Evolutionary conservation across 2,329 filamentous ascomycete genomes (phyloP), one percentile per base, ranked within the genome.

Genomic region (Leptographium wingfieldii): DNA sequence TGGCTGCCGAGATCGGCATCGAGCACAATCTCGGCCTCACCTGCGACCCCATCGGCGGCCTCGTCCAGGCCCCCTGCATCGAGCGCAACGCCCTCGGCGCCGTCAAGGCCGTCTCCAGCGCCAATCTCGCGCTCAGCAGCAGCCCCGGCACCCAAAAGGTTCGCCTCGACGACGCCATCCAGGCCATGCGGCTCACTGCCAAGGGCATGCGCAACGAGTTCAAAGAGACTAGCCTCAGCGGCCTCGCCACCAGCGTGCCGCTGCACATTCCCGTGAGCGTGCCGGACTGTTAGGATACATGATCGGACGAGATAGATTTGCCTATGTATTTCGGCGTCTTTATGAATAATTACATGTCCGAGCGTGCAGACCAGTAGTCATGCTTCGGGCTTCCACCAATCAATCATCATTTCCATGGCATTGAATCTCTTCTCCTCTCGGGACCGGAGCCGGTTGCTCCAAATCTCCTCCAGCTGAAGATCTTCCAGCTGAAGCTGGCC

Each of bases 131-230:
- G 0, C 69, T 79, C 46, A 77, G 74, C 59, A 74, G 74, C 66
- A 57, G 55, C 19, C 69, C 73, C 0, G 74, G 75, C 5, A 76
- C 72, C 5, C 75, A 76, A 58, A 77, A 77, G 67, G 77, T 79
- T 14, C 69, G 76, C 31, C 71, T 79, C 4, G 77, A 79, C 59
- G 76, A 79, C 59, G 77, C 77, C 6, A 79, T 79, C 57, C 72
- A 74, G 5, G 77, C 77, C 7, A 79, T 79, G 77, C 69, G 77
- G 0, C 63, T 79, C 16, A 79, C 77, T 0, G 77, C 77, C 3
- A 72, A 76, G 67, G 77, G 77, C 0, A 79, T 79, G 77, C 69
- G 77, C 38, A 78, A 78, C 43, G 77, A 79, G 68, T 79, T 79
- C 67, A 79, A 79, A 69, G 77, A 79, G 68, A 79, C 77, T 3